Percentiles rank a stretch among this genome's conserved stretches.
Conservation (phyloP, 768 basidiomycete genomes). For the Auriculariales sp. region DNA sequence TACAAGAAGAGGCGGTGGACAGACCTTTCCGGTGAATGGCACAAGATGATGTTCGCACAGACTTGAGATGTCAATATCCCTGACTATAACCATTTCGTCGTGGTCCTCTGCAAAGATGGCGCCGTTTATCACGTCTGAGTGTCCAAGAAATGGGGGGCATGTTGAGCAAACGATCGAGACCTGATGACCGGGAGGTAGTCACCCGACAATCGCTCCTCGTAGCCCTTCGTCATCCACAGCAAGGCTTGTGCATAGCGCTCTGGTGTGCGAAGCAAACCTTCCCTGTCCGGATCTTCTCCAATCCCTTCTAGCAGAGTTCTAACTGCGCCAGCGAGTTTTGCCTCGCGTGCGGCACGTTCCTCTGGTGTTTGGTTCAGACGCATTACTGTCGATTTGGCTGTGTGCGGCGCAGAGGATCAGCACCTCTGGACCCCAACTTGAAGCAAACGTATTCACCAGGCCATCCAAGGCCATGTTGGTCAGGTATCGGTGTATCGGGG, state of each 20-base stretch:
- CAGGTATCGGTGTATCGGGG: conserved; percentile 28
- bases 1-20: conserved; percentile 12
- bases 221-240: conserved; percentile 98
- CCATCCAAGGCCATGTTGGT: conserved; percentile 79
- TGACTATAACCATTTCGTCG: conserved; percentile 98
- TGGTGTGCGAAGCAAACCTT: conserved; percentile 83
- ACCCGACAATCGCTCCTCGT: conserved; percentile 91
- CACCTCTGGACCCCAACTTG: background rate
- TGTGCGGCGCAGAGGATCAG: conserved; percentile 8
- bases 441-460: conserved; percentile 38
- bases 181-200: conserved; percentile 10
- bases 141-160: background rate
- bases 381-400: conserved; percentile 82
- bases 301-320: conserved; percentile 91
- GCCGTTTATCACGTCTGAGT: conserved; percentile 89
- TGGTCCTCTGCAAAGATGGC: conserved; percentile 98
- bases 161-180: too few species aligned
- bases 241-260: conserved; percentile 93
- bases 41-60: conserved; percentile 98
- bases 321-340: conserved; percentile 69
- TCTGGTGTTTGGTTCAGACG: conserved; percentile 68
- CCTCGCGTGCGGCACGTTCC: conserved; percentile 58
- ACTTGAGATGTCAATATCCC: conserved; percentile 93
- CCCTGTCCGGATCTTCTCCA: conserved; percentile 93
- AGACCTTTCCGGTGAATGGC: conserved; percentile 91